Conservation (phyloP, 1,139 yeast species). For the Saccharomyces hybrid region DNA sequence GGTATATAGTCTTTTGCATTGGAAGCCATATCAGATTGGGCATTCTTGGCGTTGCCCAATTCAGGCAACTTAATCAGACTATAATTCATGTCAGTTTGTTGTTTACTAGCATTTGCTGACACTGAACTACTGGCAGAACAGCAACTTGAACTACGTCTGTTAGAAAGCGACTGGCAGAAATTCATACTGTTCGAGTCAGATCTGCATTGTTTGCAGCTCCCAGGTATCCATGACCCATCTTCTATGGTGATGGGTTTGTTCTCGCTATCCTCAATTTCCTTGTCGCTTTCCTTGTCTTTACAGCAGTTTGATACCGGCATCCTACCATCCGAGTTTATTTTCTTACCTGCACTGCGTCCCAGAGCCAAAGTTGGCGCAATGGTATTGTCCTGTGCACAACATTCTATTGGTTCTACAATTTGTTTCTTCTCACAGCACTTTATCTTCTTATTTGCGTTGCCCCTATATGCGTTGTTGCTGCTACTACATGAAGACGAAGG, state of each 20-base stretch:
- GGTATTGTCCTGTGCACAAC: neutral
- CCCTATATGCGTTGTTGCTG: neutral
- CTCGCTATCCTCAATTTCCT: neutral
- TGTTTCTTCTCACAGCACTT: neutral
- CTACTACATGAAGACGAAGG: neutral
- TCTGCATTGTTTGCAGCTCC: conserved; percentile 70
- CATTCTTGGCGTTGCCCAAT: neutral
- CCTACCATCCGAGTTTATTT: neutral
- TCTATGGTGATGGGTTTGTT: neutral
- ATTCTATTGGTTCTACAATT: neutral
- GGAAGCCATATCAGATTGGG: neutral
- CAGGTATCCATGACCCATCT: conserved; percentile 56
- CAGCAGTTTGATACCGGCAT: neutral
- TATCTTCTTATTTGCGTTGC: neutral
- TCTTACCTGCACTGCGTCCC: neutral
- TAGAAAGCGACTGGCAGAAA: conserved; percentile 10
- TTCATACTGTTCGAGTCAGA: conserved; percentile 11
- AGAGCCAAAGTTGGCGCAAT: neutral
- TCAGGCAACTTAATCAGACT: neutral
- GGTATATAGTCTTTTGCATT: conserved; percentile 5
- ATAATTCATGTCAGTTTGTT: neutral
- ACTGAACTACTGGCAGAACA: neutral
- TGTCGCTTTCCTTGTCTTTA: neutral
- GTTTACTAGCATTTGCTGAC: neutral
- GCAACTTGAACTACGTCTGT: neutral